phyloP scores from a whole-genome alignment of 768 basidiomycete species.

The Boletus rubroflammeus region DNA sequence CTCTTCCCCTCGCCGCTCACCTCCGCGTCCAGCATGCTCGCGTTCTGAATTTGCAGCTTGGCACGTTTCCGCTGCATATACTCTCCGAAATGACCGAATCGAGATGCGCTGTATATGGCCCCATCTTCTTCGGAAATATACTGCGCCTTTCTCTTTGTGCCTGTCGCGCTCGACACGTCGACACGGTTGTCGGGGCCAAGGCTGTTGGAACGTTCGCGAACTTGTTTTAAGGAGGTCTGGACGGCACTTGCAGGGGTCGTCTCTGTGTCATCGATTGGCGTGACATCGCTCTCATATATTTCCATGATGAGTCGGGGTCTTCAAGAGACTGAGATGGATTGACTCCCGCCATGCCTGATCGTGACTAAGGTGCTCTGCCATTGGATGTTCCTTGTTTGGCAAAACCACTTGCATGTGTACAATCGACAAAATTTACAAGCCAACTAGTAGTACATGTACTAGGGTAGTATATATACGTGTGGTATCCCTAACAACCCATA shows the following conservation, averaged over 20 bases:
- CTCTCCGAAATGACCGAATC: conserved; percentile 80
- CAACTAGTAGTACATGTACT: conserved; percentile 1
- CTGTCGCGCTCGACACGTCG: conserved; percentile 3
- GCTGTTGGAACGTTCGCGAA: conserved; percentile 29
- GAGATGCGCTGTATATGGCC: conserved; percentile 68
- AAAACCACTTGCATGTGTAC: background rate
- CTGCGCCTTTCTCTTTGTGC: conserved; percentile 19
- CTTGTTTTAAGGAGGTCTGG: conserved; percentile 38
- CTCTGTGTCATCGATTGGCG: conserved; percentile 11
- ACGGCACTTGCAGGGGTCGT: conserved; percentile 18
- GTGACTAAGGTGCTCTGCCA: background rate
- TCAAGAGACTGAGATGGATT: background rate
- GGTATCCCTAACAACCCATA: background rate
- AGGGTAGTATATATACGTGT: conserved; percentile 4
- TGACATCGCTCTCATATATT: conserved; percentile 6
- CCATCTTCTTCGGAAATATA: conserved; percentile 31
- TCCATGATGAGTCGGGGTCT: conserved; percentile 36
- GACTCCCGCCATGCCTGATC: conserved; percentile 1
- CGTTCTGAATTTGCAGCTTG: conserved; percentile 84
- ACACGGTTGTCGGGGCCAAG: background rate
- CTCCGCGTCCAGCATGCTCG: conserved; percentile 33
- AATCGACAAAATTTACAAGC: too few relatives aligned
- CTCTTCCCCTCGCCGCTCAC: conserved; percentile 28
- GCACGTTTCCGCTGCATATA: conserved; percentile 91
- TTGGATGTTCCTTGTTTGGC: conserved; percentile 4